These are phyloP conservation scores for Fomitopsis schrenkii DNA, from an alignment of 1,284 basidiomycete species.

Conservation along the genomic window DNA sequence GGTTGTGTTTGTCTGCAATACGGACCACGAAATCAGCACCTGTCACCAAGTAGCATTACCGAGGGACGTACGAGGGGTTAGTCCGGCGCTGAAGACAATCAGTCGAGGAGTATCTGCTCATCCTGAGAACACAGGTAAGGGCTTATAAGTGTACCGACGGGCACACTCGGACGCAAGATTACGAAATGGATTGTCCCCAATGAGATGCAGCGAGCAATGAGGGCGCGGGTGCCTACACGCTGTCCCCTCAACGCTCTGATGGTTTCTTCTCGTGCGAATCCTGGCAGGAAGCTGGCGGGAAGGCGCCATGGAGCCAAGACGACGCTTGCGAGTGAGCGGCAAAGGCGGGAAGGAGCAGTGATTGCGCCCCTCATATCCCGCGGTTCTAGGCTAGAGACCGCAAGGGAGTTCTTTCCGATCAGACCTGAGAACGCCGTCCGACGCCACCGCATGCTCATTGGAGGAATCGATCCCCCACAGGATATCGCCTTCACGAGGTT, in stretches of 20 bases:
- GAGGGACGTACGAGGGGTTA: not conserved
- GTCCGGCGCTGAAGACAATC: not conserved
- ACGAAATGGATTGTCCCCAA: not conserved
- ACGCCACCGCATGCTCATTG: not conserved
- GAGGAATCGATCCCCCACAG: not conserved
- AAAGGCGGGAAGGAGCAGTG: not conserved
- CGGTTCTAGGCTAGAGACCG: not conserved
- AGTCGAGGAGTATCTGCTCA: not conserved
- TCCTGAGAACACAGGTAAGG: not conserved
- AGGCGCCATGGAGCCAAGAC: not conserved
- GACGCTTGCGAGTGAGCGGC: not conserved
- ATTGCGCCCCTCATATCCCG: not conserved
- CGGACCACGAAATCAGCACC: not conserved
- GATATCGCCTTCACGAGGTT: not conserved
- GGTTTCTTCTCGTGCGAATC: slow-evolving; percentile 4
- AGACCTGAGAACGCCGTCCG: not conserved
- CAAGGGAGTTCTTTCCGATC: not conserved
- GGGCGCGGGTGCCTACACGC: not conserved
- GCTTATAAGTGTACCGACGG: not conserved
- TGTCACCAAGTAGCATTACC: not conserved
- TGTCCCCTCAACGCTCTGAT: not conserved
- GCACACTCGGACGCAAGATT: not conserved
- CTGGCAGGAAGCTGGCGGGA: not conserved
- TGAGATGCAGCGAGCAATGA: not conserved
- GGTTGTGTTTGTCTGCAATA: not conserved